These are phyloP conservation scores for Omphalotus olearius DNA, from an alignment of 1,284 basidiomycete species.

Conservation along the genomic window DNA sequence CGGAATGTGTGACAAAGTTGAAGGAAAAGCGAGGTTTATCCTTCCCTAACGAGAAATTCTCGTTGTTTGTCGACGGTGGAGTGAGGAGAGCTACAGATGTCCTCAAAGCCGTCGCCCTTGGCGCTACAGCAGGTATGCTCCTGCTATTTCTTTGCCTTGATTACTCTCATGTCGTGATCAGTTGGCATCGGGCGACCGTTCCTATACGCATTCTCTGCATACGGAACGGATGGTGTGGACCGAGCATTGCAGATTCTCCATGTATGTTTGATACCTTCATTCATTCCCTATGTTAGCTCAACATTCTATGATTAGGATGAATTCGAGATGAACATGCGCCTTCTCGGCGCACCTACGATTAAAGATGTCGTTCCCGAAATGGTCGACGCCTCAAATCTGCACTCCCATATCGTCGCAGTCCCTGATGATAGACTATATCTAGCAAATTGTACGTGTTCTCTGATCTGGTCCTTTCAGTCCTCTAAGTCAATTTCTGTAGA, in stretches of 20 bases:
- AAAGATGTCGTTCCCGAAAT: slow-evolving; percentile 75
- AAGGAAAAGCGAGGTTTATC: slow-evolving; percentile 58
- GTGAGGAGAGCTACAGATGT: slow-evolving; percentile 90
- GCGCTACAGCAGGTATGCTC: slow-evolving; percentile 76
- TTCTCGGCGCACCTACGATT: slow-evolving; percentile 73
- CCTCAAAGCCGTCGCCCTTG: slow-evolving; percentile 88
- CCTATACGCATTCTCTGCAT: slow-evolving; percentile 86
- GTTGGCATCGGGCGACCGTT: slow-evolving; percentile 83
- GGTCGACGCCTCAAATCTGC: slow-evolving; percentile 80
- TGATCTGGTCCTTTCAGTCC: slow-evolving; percentile 15
- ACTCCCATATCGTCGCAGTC: slow-evolving; percentile 57
- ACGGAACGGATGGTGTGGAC: slow-evolving; percentile 81
- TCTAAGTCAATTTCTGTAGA: slow-evolving; percentile 22
- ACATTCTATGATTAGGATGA: slow-evolving; percentile 61
- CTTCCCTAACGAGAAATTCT: slow-evolving; percentile 73
- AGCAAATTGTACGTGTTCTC: slow-evolving; percentile 62
- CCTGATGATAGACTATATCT: slow-evolving; percentile 74
- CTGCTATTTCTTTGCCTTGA: background rate
- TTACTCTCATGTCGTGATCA: slow-evolving; percentile 17
- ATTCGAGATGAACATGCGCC: slow-evolving; percentile 86
- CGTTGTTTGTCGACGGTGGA: slow-evolving; percentile 91
- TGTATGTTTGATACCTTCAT: slow-evolving; percentile 35
- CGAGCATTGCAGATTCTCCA: slow-evolving; percentile 75
- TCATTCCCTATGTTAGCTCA: background rate
- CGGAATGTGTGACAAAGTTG: slow-evolving; percentile 79